Evolutionary conservation across 1,139 yeast genomes (phyloP).

Genomic region (Suhomyces anneliseae): DNA sequence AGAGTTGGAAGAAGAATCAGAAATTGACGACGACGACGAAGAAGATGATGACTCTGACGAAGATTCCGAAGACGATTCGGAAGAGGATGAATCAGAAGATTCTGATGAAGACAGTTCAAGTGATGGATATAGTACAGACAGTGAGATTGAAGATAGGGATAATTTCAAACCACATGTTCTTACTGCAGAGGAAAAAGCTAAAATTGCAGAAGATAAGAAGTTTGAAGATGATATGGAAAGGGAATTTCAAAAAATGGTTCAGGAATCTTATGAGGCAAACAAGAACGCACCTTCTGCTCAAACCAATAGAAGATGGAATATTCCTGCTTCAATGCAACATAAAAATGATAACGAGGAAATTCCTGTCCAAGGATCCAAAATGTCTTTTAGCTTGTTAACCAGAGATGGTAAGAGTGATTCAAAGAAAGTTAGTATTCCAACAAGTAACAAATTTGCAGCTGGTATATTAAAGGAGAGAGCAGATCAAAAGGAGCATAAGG

Average conservation of each 20-base stretch:
- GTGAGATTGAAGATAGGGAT: constrained; percentile 17
- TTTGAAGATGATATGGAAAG: constrained; percentile 54
- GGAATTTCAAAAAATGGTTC: constrained; percentile 51
- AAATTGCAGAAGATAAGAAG: constrained; percentile 41
- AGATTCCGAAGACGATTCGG: constrained; percentile 7
- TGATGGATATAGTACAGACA: constrained; percentile 15
- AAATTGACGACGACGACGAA: constrained; percentile 6
- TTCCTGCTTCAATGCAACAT: constrained; percentile 16
- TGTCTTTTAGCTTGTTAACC: constrained; percentile 55
- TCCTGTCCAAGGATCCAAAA: constrained; percentile 14
- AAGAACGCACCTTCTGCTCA: constrained; percentile 11
- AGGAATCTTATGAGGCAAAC: constrained; percentile 47
- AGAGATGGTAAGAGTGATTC: constrained; percentile 49
- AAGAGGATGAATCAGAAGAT: constrained; percentile 16
- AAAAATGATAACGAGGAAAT: constrained; percentile 3
- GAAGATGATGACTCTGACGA: constrained; percentile 17
- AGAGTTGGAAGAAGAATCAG: constrained; percentile 11
- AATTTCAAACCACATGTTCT: constrained; percentile 10
- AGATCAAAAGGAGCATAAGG: constrained; percentile 36
- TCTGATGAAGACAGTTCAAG: constrained; percentile 16
- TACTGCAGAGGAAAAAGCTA: constrained; percentile 31
- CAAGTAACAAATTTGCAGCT: constrained; percentile 49
- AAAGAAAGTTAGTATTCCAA: constrained; percentile 49
- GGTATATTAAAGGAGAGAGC: constrained; percentile 33
- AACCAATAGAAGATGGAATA: constrained; percentile 18